Conservation (phyloP, 2,329 filamentous ascomycete genomes). For the Paecilomyces niveus region DNA sequence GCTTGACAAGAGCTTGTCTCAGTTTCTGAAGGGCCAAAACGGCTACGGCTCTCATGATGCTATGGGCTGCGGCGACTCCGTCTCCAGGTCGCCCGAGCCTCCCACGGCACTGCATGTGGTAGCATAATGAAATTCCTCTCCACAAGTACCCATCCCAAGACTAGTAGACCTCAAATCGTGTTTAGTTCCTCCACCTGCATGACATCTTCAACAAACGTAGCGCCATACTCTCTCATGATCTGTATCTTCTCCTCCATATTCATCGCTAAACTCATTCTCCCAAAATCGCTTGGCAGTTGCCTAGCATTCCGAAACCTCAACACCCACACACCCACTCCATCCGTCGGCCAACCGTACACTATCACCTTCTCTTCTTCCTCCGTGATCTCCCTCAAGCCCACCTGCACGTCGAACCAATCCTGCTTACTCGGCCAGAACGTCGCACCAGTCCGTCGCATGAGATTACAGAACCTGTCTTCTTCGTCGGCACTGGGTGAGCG, state of each 20-base stretch:
- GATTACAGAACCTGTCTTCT: no score
- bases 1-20: no score
- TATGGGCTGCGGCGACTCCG: no score
- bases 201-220: constrained; percentile 10
- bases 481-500: no score
- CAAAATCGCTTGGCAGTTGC: constrained; percentile 1
- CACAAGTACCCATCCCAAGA: no score
- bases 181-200: constrained; percentile 19
- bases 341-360: constrained; percentile 9
- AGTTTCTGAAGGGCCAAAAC: no score
- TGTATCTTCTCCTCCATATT: constrained; percentile 11
- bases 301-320: constrained; percentile 6
- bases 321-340: constrained; percentile 12
- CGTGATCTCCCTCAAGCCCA: constrained; percentile 4
- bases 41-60: no score
- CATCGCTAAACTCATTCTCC: constrained; percentile 10
- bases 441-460: no score
- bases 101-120: no score
- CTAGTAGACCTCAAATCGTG: constrained; percentile 6
- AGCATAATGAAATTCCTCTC: no score
- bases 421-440: no score
- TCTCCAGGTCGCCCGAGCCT: no score
- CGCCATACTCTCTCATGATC: constrained; percentile 11
- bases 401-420: background rate
- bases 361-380: constrained; percentile 8